Evolutionary conservation across 1,139 yeast species (phyloP), one percentile per base, ranked within the genome.

Genomic region (Arxiozyma bovina): DNA sequence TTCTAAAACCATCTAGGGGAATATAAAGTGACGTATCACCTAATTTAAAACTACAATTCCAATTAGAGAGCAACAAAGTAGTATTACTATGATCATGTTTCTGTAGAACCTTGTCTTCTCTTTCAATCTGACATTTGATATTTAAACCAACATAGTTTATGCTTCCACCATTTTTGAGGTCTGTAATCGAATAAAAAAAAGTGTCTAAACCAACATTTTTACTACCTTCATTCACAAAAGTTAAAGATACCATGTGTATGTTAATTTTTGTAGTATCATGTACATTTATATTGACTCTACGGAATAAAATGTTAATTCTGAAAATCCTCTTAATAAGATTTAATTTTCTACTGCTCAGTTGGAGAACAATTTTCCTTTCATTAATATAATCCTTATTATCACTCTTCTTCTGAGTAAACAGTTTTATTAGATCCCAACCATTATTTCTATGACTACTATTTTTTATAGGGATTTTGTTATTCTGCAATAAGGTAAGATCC

Each of bases 131-230:
- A 25, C 58, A 58, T 38, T 57, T 56, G n/a, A 60, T 41, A 25
- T 52, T 58, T 43, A 58, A 62, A 3, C 61, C 60, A 17, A 57
- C 51, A 48, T 61, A 62, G 42, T 60, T 61, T 12, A 61, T 48
- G 8, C 55, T 54, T 43, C 58, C 64, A 5, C 57, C 56, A 5
- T 56, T 55, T 15, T 53, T 54, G 15, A 48, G 30, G 48, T 58
- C 58, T 6, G 53, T 38, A 2, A 60, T 48, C 9, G 57, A 61
- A 52, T 61, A 63, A 34, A 60, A 25, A 46, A 63, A 63, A 5
- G 57, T 48, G 40, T 63, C 66, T 1, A 56, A 47, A 17, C 54
- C 54, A 21, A 61, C 43, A 15, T 53, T 53, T 21, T 59, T 55
- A 9, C 58, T 54, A 6, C 50, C 48, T 23, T 56, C 51, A 27